Conservation (phyloP, 306 rosid species). For the Sophora flavescens region DNA sequence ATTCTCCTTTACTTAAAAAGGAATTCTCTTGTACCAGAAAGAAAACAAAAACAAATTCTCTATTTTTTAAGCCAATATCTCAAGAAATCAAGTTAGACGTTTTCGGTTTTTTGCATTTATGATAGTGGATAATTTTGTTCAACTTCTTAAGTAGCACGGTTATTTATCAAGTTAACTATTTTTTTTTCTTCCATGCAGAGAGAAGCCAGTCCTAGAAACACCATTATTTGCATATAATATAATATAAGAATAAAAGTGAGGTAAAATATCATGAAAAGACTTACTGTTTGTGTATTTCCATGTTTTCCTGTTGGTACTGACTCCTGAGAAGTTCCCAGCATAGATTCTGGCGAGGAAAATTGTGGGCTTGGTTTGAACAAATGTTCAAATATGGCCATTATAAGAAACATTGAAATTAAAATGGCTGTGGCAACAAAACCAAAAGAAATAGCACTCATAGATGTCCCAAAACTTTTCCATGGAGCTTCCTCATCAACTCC, state of each 20-base stretch:
- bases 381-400: constrained; percentile 96
- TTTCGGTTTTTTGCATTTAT: background rate
- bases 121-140: background rate
- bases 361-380: constrained; percentile 77
- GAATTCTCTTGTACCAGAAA: too few species aligned
- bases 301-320: constrained; percentile 59
- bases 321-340: constrained; percentile 52
- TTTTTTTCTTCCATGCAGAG: too few species aligned
- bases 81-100: background rate
- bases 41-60: background rate
- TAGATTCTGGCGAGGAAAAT: constrained; percentile 62
- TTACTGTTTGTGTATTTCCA: constrained; percentile 63
- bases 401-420: constrained; percentile 89
- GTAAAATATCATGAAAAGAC: constrained; percentile 33
- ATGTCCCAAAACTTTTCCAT: constrained; percentile 84
- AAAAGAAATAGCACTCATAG: constrained; percentile 89
- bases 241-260: background rate
- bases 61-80: background rate
- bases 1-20: background rate
- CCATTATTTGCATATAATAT: too few species aligned
- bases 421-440: constrained; percentile 98
- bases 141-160: background rate
- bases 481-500: constrained; percentile 65
- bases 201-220: too few species aligned
- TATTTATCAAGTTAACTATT: background rate